These are phyloP conservation scores for Cladosporium velox DNA, from an alignment of 2,329 filamentous ascomycete genomes.

Conservation along the genomic window DNA sequence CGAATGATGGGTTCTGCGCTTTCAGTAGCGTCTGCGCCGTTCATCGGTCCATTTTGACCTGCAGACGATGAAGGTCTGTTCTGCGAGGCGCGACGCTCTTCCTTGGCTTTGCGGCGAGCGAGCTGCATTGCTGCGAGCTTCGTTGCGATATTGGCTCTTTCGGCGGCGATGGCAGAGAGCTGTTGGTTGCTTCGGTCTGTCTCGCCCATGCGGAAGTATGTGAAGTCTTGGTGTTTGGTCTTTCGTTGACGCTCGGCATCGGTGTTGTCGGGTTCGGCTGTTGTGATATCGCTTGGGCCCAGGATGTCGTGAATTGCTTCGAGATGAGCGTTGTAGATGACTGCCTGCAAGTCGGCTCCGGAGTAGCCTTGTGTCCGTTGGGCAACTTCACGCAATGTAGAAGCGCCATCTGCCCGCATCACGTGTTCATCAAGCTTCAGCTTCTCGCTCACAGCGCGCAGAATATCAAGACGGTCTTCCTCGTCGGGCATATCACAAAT, in stretches of 20 bases:
- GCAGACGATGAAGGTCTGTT: slow-evolving; percentile 25
- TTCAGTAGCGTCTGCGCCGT: slow-evolving; percentile 48
- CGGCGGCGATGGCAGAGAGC: slow-evolving; percentile 59
- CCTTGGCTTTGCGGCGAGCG: slow-evolving; percentile 64
- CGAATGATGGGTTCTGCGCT: slow-evolving; percentile 71
- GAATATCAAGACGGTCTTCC: slow-evolving; percentile 84
- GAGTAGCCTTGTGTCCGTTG: slow-evolving; percentile 83
- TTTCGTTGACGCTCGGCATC: slow-evolving; percentile 31
- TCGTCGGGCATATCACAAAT: slow-evolving; percentile 83
- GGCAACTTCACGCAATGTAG: slow-evolving; percentile 56
- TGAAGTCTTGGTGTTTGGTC: slow-evolving; percentile 56
- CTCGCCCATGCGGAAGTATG: slow-evolving; percentile 82
- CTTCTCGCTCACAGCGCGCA: slow-evolving; percentile 79
- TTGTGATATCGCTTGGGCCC: slow-evolving; percentile 45
- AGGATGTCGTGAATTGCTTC: slow-evolving; percentile 96
- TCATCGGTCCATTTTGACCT: slow-evolving; percentile 20
- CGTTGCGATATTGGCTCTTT: slow-evolving; percentile 75
- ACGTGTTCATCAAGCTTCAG: slow-evolving; percentile 71
- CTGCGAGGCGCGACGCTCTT: slow-evolving; percentile 44
- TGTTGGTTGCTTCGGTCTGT: slow-evolving; percentile 38
- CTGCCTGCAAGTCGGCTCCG: slow-evolving; percentile 89
- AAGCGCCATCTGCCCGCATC: slow-evolving; percentile 42
- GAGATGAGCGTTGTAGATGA: slow-evolving; percentile 94
- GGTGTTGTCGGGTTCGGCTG: slow-evolving; percentile 37
- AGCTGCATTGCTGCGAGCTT: slow-evolving; percentile 80